Base-by-base conservation (phyloP, 495 filamentous ascomycete genomes). In the Annulohypoxylon maeteangense region DNA sequence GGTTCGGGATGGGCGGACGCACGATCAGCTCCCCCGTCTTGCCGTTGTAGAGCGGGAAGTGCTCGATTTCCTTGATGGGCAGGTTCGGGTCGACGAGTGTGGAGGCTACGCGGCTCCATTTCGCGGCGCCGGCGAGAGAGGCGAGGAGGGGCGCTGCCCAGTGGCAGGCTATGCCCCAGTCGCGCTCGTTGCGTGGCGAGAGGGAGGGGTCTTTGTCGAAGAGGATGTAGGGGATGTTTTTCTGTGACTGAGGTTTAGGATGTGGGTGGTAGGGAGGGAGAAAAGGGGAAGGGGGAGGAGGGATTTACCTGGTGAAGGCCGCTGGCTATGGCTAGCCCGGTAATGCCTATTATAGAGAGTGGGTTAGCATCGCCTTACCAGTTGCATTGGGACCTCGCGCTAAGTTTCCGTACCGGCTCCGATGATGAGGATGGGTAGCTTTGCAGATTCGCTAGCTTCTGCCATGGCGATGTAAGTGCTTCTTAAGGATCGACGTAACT, bases 151-250 rank as follows among this genome's bases (percentile, higher is more conserved):
- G 72, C 10, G 80, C 74, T 0, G 81, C 83, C 87, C 87, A 90
- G 67, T 89, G 86, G 10, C 87, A 72, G 6, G 82, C 78, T 65
- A 88, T 85, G 31, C 83, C 86, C 88, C 87, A 89, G 74, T 89
- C 86, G 3, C 87, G 80, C 10, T 50, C 53, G 7, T 75, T 68
- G n/a, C 82, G 82, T 6, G 71, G 65, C 10, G 81, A 75, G 57
- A 86, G 60, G 16, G 66, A 44, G 0, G 59, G 31, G 31, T 85
- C 78, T 40, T 80, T 79, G 70, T 89, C 87, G 68, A 83, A 85
- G 29, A 89, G 67, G 10, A 75, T 80, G 59, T 80, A 84, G 18
- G 80, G 71, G 31, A 89, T 83, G 16, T 82, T 81, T 50, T 83
- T 79, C 85, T 89, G 29, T 40, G 45, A 34, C 47, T 4, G 40